Evolutionary conservation across 306 rosid genomes (phyloP), one percentile per base, ranked within the genome.

Genomic region (Gastrolobium villosum): DNA sequence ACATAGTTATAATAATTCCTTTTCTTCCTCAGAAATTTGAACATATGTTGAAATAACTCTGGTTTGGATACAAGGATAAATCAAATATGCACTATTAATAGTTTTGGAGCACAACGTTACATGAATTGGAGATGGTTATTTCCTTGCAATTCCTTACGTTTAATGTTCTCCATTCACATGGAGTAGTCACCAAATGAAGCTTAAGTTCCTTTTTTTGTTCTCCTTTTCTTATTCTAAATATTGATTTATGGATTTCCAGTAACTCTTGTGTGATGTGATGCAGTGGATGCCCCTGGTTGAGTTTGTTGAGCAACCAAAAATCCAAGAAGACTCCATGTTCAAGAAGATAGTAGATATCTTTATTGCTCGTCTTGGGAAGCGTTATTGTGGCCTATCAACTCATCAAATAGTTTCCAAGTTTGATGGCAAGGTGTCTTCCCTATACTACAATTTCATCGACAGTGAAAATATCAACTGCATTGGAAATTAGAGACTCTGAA

Each of bases 201-300:
- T 8, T 6, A 66, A 10, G 6, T 68, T 46, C 2, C 2, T 67
- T 6, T 70, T 50, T 9, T 6, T 4, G 2, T 55, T 28, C 5
- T 43, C 10, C 53, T 46, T 46, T 62, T 36, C 68, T 36, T 20
- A 20, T 20, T 32, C 39, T 41, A 15, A 46, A 3, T 10, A 34
- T 10, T 60, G 34, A 7, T 48, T 75, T 65, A 48, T 82, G 72
- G 35, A 63, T 74, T 40, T 37, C n/a, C 2, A 56, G 37, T 41
- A 5, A 65, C 55, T 59, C 11, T 62, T 8, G 2, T 30, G 60
- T 75, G 77, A 59, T 39, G 9, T 74, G 59, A 32, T 48, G 86
- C 87, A 94, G 97, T 95, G 99, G 99, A 92, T 95, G 98, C 90
- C 99, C 3, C 77, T 95, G 6, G 87, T 70, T 62, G 98, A 95